Conservation (phyloP, 352 stramenopile genomes). For the Globisporangium spinosum region DNA sequence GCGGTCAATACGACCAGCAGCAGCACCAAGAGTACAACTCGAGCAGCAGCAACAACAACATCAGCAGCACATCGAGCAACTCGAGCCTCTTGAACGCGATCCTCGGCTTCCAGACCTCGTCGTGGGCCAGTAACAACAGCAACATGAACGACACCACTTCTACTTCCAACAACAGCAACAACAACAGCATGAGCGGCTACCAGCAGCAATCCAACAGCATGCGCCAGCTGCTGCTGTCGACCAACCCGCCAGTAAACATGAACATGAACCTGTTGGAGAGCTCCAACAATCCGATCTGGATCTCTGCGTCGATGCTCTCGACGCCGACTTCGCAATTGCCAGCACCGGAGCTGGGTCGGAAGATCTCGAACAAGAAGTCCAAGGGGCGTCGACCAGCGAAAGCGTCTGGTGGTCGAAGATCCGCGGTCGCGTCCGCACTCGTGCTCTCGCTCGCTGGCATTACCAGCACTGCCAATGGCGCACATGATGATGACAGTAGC, state of each 20-base stretch:
- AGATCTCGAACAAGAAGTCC: conserved; percentile 17
- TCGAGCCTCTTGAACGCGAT: conserved; percentile 14
- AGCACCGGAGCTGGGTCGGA: conserved; percentile 8
- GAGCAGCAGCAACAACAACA: neutral
- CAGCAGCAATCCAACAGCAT: conserved; percentile 6
- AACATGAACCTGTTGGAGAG: neutral
- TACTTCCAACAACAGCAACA: conserved; percentile 1
- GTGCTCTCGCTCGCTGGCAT: conserved; percentile 11
- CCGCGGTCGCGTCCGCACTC: neutral
- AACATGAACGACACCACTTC: neutral
- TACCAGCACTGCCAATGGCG: neutral
- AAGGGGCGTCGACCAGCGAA: conserved; percentile 14
- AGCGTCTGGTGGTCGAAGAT: neutral
- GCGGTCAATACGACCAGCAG: conserved; percentile 8
- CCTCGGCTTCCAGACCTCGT: conserved; percentile 10
- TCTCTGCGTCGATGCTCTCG: conserved; percentile 19
- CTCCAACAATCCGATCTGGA: conserved; percentile 12
- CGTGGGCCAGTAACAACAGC: conserved; percentile 1
- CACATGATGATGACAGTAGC: neutral
- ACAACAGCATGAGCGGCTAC: neutral
- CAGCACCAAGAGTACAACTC: conserved; percentile 9
- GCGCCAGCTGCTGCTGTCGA: conserved; percentile 9
- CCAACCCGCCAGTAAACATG: neutral
- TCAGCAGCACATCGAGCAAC: conserved; percentile 1
- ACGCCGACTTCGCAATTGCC: conserved; percentile 16